Evolutionary conservation across 306 rosid species (phyloP), one percentile per base, ranked within the genome.

Genomic region (Mimosa pudica): DNA sequence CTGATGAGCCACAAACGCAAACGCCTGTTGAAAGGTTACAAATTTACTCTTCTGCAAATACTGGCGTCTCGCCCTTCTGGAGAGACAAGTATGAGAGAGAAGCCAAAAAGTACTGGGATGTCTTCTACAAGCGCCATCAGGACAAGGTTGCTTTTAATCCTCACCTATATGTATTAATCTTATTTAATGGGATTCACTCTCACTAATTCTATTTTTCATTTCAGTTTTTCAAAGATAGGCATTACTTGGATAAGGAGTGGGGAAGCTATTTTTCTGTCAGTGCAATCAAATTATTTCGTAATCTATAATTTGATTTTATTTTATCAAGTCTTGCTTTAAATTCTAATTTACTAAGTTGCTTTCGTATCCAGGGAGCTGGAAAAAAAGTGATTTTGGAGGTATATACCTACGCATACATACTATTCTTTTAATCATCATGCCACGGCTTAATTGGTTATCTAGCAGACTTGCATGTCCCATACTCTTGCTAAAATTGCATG

Each of bases 201-300:
- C 3, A 10, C 42, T 82, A 76, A 54, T 79, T 0, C 80, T 5
- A 12, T 63, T 60, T 58, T 73, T 80, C 70, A 45, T 24, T 73
- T 52, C 88, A 95, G 98, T 95, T 95, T 86, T 95, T 95, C 73
- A 95, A 93, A 77, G 97, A 91, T 70, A 85, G 98, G 49, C 98
- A 95, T 79, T 90, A 91, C 88, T 85, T 93, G 94, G 99, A 93
- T 83, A 93, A 95, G 87, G 99, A 95, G 81, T 92, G 98, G 98
- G 97, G 98, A 38, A 87, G 80, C 64, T 89, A 90, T 80, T 95
- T 95, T 85, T 87, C 85, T 33, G 98, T 93, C 85, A 93, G 99
- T 87, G 70, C 45, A 77, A 24, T 41, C 75, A 75, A 45, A 24
- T 41, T 48, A 14, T 74, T 42, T 82, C 57, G 71, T 68, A 13